Base-by-base conservation (phyloP, 2,329 filamentous ascomycete species). In the Xylariaceae sp. region DNA sequence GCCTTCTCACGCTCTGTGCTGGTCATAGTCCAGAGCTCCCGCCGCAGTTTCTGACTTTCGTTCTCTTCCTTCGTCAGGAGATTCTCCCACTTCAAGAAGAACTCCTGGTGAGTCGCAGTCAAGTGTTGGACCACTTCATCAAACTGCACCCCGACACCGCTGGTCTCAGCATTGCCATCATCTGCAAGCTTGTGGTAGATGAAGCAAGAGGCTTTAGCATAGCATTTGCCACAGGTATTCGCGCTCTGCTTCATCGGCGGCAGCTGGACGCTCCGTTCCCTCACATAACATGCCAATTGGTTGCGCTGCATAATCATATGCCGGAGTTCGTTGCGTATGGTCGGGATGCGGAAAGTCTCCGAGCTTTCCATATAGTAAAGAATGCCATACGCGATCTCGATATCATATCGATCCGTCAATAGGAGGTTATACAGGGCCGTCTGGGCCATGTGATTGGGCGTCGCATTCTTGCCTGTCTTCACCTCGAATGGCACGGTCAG, bases 221-320 rank as follows among this genome's bases (percentile, higher is more conserved):
- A 99, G 73, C 94, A 99, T 65, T 85, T 87, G 30, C 85, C 87
- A 71, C 94, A 99, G 66, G 89, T 83, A 71, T 89, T 88, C 60
- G 90, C 85, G 70, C 87, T 90, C 71, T 88, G 88, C 58, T 95
- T 81, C 87, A 99, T 94, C 0, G 88, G 85, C 1, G 94, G 94
- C 30, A 99, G 80, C 62, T 91, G 85, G 10, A 85, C 81, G 63
- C 88, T 87, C 60, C 90, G 86, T 70, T 95, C 88, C 59, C 91
- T 87, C 48, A 97, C 85, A 70, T 90, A 92, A 66, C 88, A 88
- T 2, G 93, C 92, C 15, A 99, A 78, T 65, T 91, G 86, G 69
- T 99, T 99, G 55, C 94, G 88, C 73, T 96, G 89, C 78, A 97
- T 92, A 60, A 99, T 89, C 92, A 99, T 96, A 67, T 97, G 92